Conservation (phyloP, 2,329 filamentous ascomycete genomes). For the Bipolaris victoriae region DNA sequence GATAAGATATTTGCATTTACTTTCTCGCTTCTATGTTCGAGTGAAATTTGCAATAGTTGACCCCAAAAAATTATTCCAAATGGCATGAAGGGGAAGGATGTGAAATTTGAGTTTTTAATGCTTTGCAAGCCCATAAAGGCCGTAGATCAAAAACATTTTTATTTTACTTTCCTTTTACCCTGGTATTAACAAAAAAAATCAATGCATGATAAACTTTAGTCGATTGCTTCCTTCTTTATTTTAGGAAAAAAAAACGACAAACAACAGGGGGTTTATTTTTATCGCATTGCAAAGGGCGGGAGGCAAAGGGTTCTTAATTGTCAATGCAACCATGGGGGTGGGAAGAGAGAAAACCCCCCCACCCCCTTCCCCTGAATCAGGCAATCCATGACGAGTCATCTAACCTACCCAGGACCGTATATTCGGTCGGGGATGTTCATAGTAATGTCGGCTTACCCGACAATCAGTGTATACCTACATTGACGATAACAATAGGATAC, state of each 20-base stretch:
- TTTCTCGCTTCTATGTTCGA: no score
- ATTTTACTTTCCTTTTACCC: neutral
- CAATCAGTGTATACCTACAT: no score
- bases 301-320: neutral
- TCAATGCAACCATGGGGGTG: neutral
- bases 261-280: neutral
- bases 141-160: neutral
- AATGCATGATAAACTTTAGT: neutral
- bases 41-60: no score
- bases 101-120: conserved; percentile 9
- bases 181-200: neutral
- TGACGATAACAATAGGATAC: neutral
- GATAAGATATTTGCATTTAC: no score
- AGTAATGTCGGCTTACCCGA: neutral
- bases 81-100: no score
- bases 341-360: no score
- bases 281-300: neutral
- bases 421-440: neutral
- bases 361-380: neutral
- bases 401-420: neutral
- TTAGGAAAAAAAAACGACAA: no score
- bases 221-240: no score
- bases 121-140: no score
- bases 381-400: neutral
- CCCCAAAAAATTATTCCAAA: no score